Conservation (phyloP, 306 rosid species). For the Fragaria vesca region DNA sequence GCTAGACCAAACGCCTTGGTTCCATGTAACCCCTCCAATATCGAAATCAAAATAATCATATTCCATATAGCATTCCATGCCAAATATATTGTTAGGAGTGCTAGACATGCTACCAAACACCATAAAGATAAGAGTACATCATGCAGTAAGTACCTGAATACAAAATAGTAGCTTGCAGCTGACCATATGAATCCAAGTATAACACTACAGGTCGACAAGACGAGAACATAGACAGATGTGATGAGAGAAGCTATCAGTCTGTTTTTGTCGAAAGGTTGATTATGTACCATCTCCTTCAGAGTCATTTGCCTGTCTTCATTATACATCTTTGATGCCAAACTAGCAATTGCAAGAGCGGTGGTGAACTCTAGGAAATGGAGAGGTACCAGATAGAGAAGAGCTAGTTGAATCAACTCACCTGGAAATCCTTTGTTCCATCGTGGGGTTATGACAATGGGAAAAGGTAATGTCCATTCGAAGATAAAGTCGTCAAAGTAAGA, state of each 20-base stretch:
- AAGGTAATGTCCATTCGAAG: neutral
- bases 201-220: conserved; percentile 13
- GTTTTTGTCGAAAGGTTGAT: neutral
- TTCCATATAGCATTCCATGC: conserved; percentile 63
- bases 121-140: conserved; percentile 12
- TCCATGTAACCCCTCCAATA: conserved; percentile 46
- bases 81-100: conserved; percentile 36
- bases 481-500: conserved; percentile 15
- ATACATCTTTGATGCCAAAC: conserved; percentile 21
- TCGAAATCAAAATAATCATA: conserved; percentile 52
- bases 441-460: neutral
- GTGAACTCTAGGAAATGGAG: conserved; percentile 25
- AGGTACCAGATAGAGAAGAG: conserved; percentile 22
- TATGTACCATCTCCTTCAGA: conserved; percentile 9
- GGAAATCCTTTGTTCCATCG: neutral
- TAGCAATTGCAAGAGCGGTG: conserved; percentile 10
- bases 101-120: conserved; percentile 19
- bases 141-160: neutral
- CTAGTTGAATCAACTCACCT: conserved; percentile 9
- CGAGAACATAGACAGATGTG: conserved; percentile 15
- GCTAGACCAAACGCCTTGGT: conserved; percentile 40
- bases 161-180: conserved; percentile 7
- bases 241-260: conserved; percentile 16
- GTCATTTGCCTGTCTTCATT: conserved; percentile 12
- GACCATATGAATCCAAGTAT: conserved; percentile 19